Evolutionary conservation across 2,329 filamentous ascomycete species (phyloP), one percentile per base, ranked within the genome.

Genomic region (Macrophomina phaseolina): DNA sequence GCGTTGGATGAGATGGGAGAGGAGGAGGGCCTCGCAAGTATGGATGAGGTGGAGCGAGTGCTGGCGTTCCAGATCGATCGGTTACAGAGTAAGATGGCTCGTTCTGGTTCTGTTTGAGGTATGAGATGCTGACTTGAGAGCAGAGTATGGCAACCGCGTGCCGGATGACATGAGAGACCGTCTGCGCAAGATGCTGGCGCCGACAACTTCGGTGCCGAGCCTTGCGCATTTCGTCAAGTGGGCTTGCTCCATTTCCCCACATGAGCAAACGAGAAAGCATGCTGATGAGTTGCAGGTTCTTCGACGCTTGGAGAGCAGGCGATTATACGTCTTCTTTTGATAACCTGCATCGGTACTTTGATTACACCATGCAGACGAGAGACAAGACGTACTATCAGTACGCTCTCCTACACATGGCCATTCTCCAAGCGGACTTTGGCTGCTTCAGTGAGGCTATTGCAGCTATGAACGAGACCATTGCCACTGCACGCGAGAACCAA

Each of bases 391-490:
- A 94, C 73, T 98, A 99, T 74, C 95, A 98, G 75, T 97, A 97
- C 75, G 95, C 95, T 0, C 82, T 98, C 14, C 89, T 99, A 75
- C 97, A 97, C 74, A 86, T 97, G 67, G 94, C 94, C 3, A 92
- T 97, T 40, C 85, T 98, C 4, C 94, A 99, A 75, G 92, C 94
- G 16, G 95, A 98, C 77, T 98, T 98, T 81, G 94, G 94, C 55
- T 97, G 92, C 75, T 90, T 93, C 76, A 87, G 88, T 48, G 94
- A 98, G 79, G 94, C 94, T 5, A 86, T 98, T n/a, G 88, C 92
- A 11, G 92, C 94, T 12, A 97, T 99, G 89, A 89, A 97, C 51
- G 95, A 98, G 77, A 94, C 94, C 0, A 93, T 99, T 40, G 90
- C 94, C 0, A 97, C 93, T n/a, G 95, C 95, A 0, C 85, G 94